Base-by-base conservation (phyloP, 805 yeast genomes). In the Metschnikowia aberdeeniae region DNA sequence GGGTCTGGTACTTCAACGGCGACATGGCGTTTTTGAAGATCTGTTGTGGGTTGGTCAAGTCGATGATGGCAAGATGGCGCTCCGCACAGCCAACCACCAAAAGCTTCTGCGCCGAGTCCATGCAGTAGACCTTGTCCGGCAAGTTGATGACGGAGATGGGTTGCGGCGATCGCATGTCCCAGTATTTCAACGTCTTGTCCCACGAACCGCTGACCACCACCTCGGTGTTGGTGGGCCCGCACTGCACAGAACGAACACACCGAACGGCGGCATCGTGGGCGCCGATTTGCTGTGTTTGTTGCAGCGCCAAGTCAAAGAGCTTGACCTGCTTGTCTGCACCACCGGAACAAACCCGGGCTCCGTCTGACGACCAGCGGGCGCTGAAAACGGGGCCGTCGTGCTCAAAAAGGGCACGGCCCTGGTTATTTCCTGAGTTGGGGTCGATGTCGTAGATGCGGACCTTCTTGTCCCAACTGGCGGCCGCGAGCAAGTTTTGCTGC, bases 81-180 rank as follows among this genome's bases (percentile, higher is more conserved):
- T 89, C 97, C 0, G 98, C 98, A 46, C 96, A 86, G 14, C 85
- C 97, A n/a, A 88, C 90, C 28, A 92, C 97, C 48, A 93, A 71
- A 50, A 93, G 70, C 60, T 86, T 85, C 57, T 85, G 87, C 41
- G 83, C 74, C 9, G 86, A 63, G 62, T 90, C 97, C 95, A 92
- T 85, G 10, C 89, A 72, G 67, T 89, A 92, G 0, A 88, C 96
- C 43, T 96, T 73, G 54, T 93, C 98, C 0, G 98, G 96, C 62
- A 93, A 70, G 57, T 78, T 78, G 34, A 93, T 69, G 3, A 95
- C 86, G 14, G 89, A 78, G 17, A 92, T 77, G 13, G 98, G 93
- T 56, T 79, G 83, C 36, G 84, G 86, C 53, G 82, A 82, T 60
- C 97, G 82, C 68, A 86, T 74, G 67, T 93, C 98, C 99, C 99